Percentiles rank a stretch among this genome's conserved stretches.
Evolutionary conservation across 805 yeast species (phyloP).

Genomic region (Metschnikowia noctiluminum): DNA sequence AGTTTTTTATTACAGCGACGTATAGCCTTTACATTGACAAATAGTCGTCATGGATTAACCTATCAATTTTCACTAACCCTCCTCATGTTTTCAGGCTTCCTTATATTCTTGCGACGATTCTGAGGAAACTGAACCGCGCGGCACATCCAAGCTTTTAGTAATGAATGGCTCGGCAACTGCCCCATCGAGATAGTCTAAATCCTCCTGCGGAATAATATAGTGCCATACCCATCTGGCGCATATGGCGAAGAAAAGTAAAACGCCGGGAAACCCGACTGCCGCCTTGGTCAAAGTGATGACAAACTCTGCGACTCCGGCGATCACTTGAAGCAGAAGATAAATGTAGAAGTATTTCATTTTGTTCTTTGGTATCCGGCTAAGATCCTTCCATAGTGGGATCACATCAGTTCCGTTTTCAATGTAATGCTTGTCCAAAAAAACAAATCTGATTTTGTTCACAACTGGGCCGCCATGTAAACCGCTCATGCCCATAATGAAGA

Average conservation of each 20-base stretch:
- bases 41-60: no score
- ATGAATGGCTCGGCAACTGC: slow-evolving; percentile 58
- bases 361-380: slow-evolving; percentile 25
- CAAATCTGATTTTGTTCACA: slow-evolving; percentile 55
- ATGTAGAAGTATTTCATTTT: slow-evolving; percentile 46
- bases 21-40: no score
- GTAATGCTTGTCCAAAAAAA: slow-evolving; percentile 55
- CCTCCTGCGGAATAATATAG: slow-evolving; percentile 55
- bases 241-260: slow-evolving; percentile 65
- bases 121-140: background rate
- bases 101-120: background rate
- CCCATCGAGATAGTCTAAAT: slow-evolving; percentile 62
- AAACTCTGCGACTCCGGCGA: slow-evolving; percentile 77
- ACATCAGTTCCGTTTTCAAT: slow-evolving; percentile 34
- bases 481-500: slow-evolving; percentile 87
- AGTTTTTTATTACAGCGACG: no score
- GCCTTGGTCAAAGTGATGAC: slow-evolving; percentile 83
- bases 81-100: no score
- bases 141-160: slow-evolving; percentile 39
- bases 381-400: slow-evolving; percentile 32
- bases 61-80: no score
- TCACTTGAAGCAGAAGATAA: slow-evolving; percentile 55
- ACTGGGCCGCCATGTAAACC: slow-evolving; percentile 71
- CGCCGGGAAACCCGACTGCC: slow-evolving; percentile 93
- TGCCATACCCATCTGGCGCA: slow-evolving; percentile 63